These are phyloP conservation scores for Helicostylum pulchrum DNA, from an alignment of 192 early-diverging fungal genomes.

Conservation along the genomic window DNA sequence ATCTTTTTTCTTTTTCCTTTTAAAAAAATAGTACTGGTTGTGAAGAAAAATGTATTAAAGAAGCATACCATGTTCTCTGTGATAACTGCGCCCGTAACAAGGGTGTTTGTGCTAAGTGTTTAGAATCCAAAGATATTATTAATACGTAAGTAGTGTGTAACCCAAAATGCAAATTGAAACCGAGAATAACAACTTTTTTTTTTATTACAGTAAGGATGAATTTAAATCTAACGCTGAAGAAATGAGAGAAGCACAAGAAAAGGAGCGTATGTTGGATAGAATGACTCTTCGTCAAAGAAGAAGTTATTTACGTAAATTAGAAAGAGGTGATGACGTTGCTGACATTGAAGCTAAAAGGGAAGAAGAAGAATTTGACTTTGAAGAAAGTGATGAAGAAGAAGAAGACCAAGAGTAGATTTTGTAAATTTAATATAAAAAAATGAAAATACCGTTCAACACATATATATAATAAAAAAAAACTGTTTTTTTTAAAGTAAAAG, in stretches of 20 bases:
- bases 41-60: slow-evolving; percentile 77
- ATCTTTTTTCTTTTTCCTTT: slow-evolving; percentile 14
- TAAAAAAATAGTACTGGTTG: slow-evolving; percentile 46
- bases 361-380: slow-evolving; percentile 42
- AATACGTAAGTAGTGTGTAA: slow-evolving; percentile 23
- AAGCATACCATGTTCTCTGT: slow-evolving; percentile 96
- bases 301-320: slow-evolving; percentile 75
- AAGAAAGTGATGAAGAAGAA: slow-evolving; percentile 45
- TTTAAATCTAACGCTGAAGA: slow-evolving; percentile 64
- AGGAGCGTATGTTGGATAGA: slow-evolving; percentile 60
- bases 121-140: slow-evolving; percentile 65
- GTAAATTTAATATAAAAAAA: neutral
- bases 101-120: slow-evolving; percentile 92
- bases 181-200: slow-evolving; percentile 2
- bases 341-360: slow-evolving; percentile 46
- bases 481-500: slow-evolving; percentile 40
- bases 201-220: slow-evolving; percentile 36
- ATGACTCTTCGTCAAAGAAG: slow-evolving; percentile 85
- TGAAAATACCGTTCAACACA: neutral
- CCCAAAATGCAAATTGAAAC: neutral
- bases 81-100: slow-evolving; percentile 75
- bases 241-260: slow-evolving; percentile 68
- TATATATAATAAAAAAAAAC: neutral
- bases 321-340: slow-evolving; percentile 69
- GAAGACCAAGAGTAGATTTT: slow-evolving; percentile 25